Conservation (phyloP, 2,329 filamentous ascomycete species). For the Fusarium nygamai region DNA sequence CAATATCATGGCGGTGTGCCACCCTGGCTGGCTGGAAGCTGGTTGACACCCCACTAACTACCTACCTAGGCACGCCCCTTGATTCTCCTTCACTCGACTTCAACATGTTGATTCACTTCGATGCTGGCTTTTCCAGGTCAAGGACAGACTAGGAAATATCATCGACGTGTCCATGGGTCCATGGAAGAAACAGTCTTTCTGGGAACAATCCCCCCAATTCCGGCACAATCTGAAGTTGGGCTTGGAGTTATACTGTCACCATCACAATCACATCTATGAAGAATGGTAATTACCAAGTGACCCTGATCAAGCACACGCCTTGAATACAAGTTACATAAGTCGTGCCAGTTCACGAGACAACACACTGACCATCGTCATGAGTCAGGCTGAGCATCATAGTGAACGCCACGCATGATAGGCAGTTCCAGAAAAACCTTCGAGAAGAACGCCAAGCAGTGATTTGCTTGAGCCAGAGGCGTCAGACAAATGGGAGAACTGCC, state of each 20-base stretch:
- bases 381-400: slow-evolving; percentile 13
- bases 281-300: neutral
- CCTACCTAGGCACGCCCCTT: slow-evolving; percentile 13
- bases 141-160: neutral
- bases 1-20: slow-evolving; percentile 26
- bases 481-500: neutral
- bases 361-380: slow-evolving; percentile 6
- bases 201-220: neutral
- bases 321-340: slow-evolving; percentile 6
- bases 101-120: neutral
- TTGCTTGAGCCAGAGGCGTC: slow-evolving; percentile 15
- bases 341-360: slow-evolving; percentile 8
- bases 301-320: slow-evolving; percentile 13
- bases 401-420: slow-evolving; percentile 20
- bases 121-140: neutral
- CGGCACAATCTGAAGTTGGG: neutral
- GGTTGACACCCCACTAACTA: slow-evolving; percentile 13
- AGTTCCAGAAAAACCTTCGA: slow-evolving; percentile 32
- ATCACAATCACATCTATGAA: neutral
- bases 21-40: slow-evolving; percentile 14
- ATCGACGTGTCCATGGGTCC: neutral
- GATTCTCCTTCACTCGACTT: neutral
- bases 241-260: neutral
- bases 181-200: neutral
- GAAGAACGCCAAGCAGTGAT: slow-evolving; percentile 23